Percentiles rank a stretch among this genome's conserved stretches.
Conservation (phyloP, 495 filamentous ascomycete genomes). For the Penicillium daleae region DNA sequence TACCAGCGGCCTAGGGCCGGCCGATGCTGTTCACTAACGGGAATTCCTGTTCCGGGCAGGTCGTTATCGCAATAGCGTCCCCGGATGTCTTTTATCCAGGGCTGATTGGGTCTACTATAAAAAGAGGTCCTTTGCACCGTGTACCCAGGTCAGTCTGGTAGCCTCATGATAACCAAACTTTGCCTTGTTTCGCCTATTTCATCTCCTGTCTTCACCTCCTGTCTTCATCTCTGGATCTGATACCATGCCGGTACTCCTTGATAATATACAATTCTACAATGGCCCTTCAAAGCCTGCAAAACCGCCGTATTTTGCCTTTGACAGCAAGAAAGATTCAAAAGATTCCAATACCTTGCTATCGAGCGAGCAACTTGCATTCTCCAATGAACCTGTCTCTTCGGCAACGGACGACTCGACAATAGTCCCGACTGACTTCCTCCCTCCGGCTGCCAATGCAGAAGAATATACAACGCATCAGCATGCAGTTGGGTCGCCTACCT, state of each 20-base stretch:
- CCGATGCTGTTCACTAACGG: neutral
- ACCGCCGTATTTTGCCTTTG: slow-evolving; percentile 1
- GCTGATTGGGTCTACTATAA: neutral
- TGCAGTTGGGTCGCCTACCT: neutral
- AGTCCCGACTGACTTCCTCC: neutral
- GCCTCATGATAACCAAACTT: too few relatives aligned
- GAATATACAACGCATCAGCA: neutral
- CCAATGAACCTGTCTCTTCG: neutral
- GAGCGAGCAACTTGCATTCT: neutral
- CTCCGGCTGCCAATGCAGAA: neutral
- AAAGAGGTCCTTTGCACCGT: neutral
- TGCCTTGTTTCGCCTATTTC: neutral
- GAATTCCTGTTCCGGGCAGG: neutral
- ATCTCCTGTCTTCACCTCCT: neutral
- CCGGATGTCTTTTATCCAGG: neutral
- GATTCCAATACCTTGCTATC: neutral
- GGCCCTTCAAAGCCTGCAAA: slow-evolving; percentile 3
- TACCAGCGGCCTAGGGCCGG: neutral
- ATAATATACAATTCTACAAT: slow-evolving; percentile 8
- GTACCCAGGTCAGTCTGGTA: neutral
- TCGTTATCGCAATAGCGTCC: neutral
- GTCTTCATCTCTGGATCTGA: neutral
- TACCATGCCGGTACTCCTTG: neutral
- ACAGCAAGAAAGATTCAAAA: neutral
- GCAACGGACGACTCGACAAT: neutral